Conservation (phyloP, 495 filamentous ascomycete genomes). For the Aspergillus homomorphus region DNA sequence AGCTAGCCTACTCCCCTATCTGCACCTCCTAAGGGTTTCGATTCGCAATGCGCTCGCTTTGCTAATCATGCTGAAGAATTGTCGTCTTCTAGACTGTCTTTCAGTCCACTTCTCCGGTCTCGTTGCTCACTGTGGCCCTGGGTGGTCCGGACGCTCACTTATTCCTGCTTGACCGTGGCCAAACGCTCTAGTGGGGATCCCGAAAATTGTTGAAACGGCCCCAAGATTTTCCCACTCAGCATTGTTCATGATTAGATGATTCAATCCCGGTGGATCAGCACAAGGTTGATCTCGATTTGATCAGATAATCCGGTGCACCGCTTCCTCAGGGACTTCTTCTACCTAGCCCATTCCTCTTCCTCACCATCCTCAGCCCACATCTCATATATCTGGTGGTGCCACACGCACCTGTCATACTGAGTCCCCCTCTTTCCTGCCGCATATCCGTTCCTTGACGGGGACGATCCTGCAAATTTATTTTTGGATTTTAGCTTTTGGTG, state of each 20-base stretch:
- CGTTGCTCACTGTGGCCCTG: too few relatives aligned
- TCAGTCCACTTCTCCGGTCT: too few relatives aligned
- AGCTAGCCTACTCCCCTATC: too few relatives aligned
- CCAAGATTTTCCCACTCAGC: neutral
- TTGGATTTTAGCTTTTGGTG: neutral
- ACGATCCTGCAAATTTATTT: neutral
- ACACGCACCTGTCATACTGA: neutral
- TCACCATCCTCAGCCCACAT: neutral
- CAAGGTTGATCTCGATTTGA: neutral
- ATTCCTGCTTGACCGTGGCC: neutral
- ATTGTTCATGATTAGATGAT: constrained; percentile 4
- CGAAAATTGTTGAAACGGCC: neutral
- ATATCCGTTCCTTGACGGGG: neutral
- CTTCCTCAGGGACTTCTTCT: neutral
- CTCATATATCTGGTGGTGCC: neutral
- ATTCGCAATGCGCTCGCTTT: neutral
- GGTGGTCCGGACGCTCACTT: neutral
- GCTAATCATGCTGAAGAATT: neutral
- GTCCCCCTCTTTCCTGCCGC: neutral
- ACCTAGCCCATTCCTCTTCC: neutral
- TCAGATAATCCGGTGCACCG: neutral
- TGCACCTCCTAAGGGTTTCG: neutral
- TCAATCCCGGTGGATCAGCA: neutral
- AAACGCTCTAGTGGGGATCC: neutral
- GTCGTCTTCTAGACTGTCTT: neutral